Conservation (phyloP, 768 basidiomycete species). For the Calocybe cyanea region DNA sequence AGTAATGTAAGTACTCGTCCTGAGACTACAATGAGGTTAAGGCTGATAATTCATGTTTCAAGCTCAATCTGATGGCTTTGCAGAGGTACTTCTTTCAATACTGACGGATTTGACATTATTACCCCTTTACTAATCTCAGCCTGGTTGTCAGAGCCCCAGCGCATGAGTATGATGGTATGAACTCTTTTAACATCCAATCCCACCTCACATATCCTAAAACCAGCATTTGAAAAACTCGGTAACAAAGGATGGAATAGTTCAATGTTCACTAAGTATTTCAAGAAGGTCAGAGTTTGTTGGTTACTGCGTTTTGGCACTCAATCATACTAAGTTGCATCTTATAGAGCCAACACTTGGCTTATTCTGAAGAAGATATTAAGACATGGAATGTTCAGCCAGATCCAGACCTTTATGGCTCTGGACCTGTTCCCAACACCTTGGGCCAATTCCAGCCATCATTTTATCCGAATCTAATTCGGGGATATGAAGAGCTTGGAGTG, state of each 20-base stretch:
- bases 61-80: not conserved
- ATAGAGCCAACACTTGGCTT: not conserved
- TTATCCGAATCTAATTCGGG: not conserved
- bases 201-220: too few relatives aligned
- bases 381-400: not conserved
- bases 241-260: not conserved
- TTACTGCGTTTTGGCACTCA: not conserved
- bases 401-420: not conserved
- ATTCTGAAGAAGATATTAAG: not conserved
- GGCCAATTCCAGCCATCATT: not conserved
- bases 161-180: conserved; percentile 15
- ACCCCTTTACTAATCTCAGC: too few relatives aligned
- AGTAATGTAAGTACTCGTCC: conserved; percentile 15
- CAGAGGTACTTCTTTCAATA: not conserved
- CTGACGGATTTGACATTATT: too few relatives aligned
- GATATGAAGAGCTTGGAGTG: not conserved
- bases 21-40: too few relatives aligned
- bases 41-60: too few relatives aligned
- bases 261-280: not conserved
- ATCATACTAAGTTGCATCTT: not conserved
- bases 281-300: not conserved
- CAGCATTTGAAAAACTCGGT: not conserved
- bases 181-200: not conserved
- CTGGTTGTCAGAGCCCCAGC: conserved; percentile 11
- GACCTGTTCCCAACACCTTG: not conserved